phyloP scores from a whole-genome alignment of 257 asterid genomes.

The Voacanga thouarsii region DNA sequence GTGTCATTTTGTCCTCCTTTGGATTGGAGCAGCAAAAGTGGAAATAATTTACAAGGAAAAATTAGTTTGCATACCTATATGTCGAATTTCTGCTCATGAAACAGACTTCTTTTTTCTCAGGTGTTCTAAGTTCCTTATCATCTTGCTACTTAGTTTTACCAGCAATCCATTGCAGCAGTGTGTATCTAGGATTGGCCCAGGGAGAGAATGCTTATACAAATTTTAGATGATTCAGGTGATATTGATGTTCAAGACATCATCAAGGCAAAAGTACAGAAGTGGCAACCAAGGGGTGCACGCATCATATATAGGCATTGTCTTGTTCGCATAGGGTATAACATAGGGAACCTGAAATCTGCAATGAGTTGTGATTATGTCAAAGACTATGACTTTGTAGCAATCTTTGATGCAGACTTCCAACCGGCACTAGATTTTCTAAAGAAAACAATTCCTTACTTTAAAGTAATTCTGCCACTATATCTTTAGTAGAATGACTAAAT shows the following conservation, averaged over 20 bases:
- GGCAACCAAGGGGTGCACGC: conserved; percentile 82
- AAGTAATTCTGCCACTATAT: conserved; percentile 35
- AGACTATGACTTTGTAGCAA: too few relatives aligned
- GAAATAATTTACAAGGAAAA: not conserved
- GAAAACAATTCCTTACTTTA: too few relatives aligned
- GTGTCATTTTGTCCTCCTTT: not conserved
- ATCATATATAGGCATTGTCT: conserved; percentile 75
- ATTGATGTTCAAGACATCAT: conserved; percentile 66
- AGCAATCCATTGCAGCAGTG: conserved; percentile 81
- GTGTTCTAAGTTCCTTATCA: conserved; percentile 17
- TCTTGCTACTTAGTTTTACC: conserved; percentile 68
- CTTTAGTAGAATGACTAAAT: not conserved
- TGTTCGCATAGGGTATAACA: conserved; percentile 84
- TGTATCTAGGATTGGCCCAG: conserved; percentile 90
- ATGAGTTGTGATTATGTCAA: too few relatives aligned
- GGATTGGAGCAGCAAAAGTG: not conserved
- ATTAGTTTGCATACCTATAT: not conserved
- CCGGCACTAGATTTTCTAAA: too few relatives aligned
- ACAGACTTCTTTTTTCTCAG: not conserved
- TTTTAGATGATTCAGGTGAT: conserved; percentile 86
- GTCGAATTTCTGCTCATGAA: not conserved
- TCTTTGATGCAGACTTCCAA: too few relatives aligned
- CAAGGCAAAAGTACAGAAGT: conserved; percentile 78
- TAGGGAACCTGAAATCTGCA: conserved; percentile 91
- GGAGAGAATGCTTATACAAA: conserved; percentile 84